Evolutionary conservation across 2,329 filamentous ascomycete genomes (phyloP).

Genomic region (Phoma sp.): DNA sequence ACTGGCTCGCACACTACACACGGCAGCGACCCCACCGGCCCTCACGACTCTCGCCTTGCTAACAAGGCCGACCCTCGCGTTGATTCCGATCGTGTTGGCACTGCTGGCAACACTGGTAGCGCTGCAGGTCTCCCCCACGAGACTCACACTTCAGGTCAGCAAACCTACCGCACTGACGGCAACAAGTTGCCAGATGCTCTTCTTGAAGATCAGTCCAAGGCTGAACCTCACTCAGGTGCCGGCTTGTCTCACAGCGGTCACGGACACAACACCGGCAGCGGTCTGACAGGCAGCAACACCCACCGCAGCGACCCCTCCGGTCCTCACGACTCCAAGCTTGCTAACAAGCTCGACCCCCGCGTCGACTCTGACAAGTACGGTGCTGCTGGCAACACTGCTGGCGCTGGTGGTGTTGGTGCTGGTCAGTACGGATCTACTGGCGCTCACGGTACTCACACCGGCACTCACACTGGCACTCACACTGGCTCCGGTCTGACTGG

Average conservation of each 20-base stretch:
- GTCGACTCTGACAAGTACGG: slow-evolving; percentile 40
- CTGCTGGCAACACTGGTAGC: slow-evolving; percentile 22
- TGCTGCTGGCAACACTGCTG: slow-evolving; percentile 30
- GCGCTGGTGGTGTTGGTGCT: slow-evolving; percentile 15
- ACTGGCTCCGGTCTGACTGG: background rate
- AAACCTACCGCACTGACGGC: slow-evolving; percentile 15
- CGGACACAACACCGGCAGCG: slow-evolving; percentile 19
- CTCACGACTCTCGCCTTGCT: slow-evolving; percentile 22
- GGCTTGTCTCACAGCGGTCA: slow-evolving; percentile 20
- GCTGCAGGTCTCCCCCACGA: slow-evolving; percentile 15
- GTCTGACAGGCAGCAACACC: slow-evolving; percentile 11
- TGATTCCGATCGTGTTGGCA: slow-evolving; percentile 29
- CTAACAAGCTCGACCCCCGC: slow-evolving; percentile 28
- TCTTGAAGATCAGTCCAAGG: slow-evolving; percentile 13
- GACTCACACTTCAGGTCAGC: slow-evolving; percentile 17
- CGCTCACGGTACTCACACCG: slow-evolving; percentile 11
- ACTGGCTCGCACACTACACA: slow-evolving; percentile 19
- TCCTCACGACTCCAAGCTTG: slow-evolving; percentile 20
- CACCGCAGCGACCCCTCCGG: slow-evolving; percentile 27
- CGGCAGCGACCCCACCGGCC: slow-evolving; percentile 23
- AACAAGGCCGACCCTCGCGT: slow-evolving; percentile 33
- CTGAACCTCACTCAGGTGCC: slow-evolving; percentile 19
- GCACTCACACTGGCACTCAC: slow-evolving; percentile 11
- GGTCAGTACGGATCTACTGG: slow-evolving; percentile 19
- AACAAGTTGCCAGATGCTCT: slow-evolving; percentile 15